Base-by-base conservation (phyloP, 148 eudicot genomes). In the Arbutus unedo region DNA sequence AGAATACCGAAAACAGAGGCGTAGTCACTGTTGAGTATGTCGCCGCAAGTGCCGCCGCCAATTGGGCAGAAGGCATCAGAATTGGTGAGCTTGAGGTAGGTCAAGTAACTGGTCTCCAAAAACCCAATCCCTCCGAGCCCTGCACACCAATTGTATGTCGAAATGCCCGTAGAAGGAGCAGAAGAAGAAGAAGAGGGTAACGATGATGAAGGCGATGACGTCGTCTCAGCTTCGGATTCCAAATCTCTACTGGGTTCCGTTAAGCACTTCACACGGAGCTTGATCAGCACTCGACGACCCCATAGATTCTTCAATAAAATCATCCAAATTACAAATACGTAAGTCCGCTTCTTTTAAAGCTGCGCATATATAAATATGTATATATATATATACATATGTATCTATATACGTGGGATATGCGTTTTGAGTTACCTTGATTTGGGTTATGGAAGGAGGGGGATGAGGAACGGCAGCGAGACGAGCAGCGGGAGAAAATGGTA, bases 131-230 rank as follows among this genome's bases (percentile, higher is more conserved):
- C 95, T 13, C 94, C 95, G 44, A 96, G 87, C 51, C 88, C 94
- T 54, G 98, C 99, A 83, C 88, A 92, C 99, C 93, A 96, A 76
- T 47, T 90, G 88, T 91, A 93, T 83, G 98, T 16, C 8, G 95
- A 93, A 93, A 84, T 89, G 86, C 82, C 74, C 53, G 51, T 31
- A 31, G 38, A 43, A 16, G 45, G 67, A 74, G 71, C 31, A 43
- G 84, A 48, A 41, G 82, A 57, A 21, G 86, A 47, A 3, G 88
- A 78, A 43, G 78, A 51, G 3, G 88, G 38, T 1, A 31, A 50
- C 0, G 64, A 25, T n/a, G 68, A 49, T 15, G 71, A 67, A 54
- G 83, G 8, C 6, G 86, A 23, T 51, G 60, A 50, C 13, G 74
- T 71, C 45, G 54, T 73, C 53, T 84, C 82, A 2, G 83, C 74